Conservation (phyloP, 805 yeast species). For the Debaryomyces prosopidis region DNA sequence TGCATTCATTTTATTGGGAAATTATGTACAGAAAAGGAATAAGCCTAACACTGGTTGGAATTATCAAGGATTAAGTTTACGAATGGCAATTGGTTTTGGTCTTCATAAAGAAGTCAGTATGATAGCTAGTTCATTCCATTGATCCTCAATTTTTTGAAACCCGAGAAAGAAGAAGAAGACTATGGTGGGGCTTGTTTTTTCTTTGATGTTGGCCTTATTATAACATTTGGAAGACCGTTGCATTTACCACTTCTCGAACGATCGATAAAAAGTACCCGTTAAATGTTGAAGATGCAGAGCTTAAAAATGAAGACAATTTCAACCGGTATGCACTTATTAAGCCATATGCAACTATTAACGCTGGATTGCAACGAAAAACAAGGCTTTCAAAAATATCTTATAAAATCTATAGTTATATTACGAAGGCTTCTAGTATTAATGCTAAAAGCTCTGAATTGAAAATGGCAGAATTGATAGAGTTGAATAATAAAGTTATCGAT, state of each 20-base stretch:
- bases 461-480: constrained; percentile 21
- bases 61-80: constrained; percentile 60
- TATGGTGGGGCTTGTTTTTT: constrained; percentile 69
- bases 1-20: constrained; percentile 43
- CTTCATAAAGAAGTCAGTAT: constrained; percentile 49
- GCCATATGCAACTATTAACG: constrained; percentile 53
- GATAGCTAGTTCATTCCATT: not conserved
- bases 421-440: constrained; percentile 1
- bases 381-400: constrained; percentile 46
- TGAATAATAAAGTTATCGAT: constrained; percentile 45
- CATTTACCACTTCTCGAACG: constrained; percentile 48
- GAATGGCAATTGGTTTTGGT: constrained; percentile 70
- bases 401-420: not conserved
- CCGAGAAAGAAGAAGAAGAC: constrained; percentile 56
- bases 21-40: constrained; percentile 63
- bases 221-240: constrained; percentile 66
- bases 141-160: constrained; percentile 14
- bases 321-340: constrained; percentile 5
- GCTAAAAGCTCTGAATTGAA: not conserved
- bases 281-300: constrained; percentile 48
- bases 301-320: constrained; percentile 20
- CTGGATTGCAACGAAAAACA: constrained; percentile 58
- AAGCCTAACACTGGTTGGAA: constrained; percentile 72
- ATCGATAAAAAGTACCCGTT: constrained; percentile 52
- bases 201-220: constrained; percentile 63